Evolutionary conservation across 2,329 filamentous ascomycete genomes (phyloP).

Genomic region (Sporothrix variecibatus): DNA sequence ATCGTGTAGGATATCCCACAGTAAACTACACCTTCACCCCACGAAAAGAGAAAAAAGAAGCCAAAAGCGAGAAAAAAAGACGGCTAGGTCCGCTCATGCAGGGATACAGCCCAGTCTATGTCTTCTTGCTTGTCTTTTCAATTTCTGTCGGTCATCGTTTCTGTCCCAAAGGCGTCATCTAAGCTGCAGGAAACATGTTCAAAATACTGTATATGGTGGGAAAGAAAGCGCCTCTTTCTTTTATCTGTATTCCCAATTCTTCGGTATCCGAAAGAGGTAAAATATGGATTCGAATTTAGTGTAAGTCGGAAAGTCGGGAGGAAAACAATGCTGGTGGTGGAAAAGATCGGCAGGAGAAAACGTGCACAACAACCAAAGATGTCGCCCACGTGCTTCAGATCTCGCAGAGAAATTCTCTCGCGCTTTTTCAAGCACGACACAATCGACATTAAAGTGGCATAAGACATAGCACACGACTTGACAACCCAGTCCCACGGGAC

Average conservation of each 20-base stretch:
- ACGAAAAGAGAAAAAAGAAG: not conserved
- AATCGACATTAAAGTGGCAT: not conserved
- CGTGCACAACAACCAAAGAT: not conserved
- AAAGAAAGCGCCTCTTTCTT: not conserved
- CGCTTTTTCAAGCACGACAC: not conserved
- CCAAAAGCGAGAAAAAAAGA: not conserved
- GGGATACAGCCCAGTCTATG: not conserved
- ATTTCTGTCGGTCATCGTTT: not conserved
- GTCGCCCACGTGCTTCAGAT: not conserved
- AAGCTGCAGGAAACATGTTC: not conserved
- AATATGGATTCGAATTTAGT: not conserved
- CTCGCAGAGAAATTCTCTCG: not conserved
- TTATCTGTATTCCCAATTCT: not conserved
- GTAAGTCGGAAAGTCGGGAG: not conserved
- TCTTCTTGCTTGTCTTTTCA: not conserved
- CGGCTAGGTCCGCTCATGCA: not conserved
- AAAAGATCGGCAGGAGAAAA: conserved; percentile 7
- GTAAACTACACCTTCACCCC: not conserved
- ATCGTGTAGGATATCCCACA: not conserved
- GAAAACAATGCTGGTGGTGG: not conserved
- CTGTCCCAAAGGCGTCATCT: not conserved
- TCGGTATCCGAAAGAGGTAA: conserved; percentile 9
- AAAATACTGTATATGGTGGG: not conserved
- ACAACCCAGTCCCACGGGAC: not conserved
- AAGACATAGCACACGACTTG: not conserved